These are phyloP conservation scores for Pilatotrama ljubarskyi DNA, from an alignment of 768 basidiomycete species.

Conservation along the genomic window DNA sequence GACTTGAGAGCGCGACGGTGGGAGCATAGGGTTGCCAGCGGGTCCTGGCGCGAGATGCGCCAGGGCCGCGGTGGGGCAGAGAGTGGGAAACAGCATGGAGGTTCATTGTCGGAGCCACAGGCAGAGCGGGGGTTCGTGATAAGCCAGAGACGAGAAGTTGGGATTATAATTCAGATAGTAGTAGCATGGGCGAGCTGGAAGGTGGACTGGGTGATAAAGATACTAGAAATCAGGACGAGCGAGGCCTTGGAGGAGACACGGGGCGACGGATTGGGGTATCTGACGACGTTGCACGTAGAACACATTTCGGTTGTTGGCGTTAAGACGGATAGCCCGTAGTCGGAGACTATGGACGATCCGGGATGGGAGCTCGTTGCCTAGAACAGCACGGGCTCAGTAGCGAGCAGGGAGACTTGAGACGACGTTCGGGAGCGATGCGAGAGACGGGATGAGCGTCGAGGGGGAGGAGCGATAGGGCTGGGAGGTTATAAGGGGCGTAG, in stretches of 20 bases:
- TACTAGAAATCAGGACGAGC: constrained; percentile 13
- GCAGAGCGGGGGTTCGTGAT: constrained; percentile 21
- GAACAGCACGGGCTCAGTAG: constrained; percentile 19
- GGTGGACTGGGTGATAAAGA: constrained; percentile 25
- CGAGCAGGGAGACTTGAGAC: neutral
- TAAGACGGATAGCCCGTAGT: constrained; percentile 31
- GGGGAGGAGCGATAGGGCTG: constrained; percentile 5
- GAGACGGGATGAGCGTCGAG: neutral
- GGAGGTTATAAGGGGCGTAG: constrained; percentile 20
- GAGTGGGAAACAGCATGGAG: constrained; percentile 46
- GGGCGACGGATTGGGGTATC: constrained; percentile 28
- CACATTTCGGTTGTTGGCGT: constrained; percentile 27
- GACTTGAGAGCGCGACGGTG: constrained; percentile 36
- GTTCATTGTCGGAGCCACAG: constrained; percentile 23
- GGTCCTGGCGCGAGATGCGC: constrained; percentile 60
- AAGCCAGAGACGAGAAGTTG: constrained; percentile 15
- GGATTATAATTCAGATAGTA: constrained; percentile 23
- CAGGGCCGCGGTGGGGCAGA: constrained; percentile 71
- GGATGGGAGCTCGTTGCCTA: constrained; percentile 21
- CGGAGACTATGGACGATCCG: constrained; percentile 35
- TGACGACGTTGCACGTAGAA: constrained; percentile 3
- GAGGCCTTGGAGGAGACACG: neutral
- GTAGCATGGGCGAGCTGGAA: constrained; percentile 26
- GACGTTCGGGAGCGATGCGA: neutral
- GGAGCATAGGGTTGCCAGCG: constrained; percentile 82